phyloP scores from a whole-genome alignment of 2,329 filamentous ascomycete genomes.

The Aureobasidium sp. region DNA sequence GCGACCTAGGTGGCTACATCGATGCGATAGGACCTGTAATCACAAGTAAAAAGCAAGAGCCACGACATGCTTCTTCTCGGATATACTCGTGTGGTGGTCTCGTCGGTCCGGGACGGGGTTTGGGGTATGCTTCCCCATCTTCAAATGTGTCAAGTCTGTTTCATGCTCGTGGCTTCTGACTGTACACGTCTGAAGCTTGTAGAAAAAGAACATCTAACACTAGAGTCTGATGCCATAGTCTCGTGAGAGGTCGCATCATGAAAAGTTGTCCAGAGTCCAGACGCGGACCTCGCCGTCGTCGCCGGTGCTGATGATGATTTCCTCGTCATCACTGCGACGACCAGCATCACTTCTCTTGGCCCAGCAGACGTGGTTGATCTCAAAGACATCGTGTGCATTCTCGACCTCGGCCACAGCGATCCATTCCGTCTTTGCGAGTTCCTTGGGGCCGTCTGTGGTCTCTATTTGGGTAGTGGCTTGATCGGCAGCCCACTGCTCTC shows the following conservation, averaged over 20 bases:
- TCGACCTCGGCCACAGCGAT: slow-evolving; percentile 59
- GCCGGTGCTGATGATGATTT: slow-evolving; percentile 83
- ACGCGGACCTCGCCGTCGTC: slow-evolving; percentile 84
- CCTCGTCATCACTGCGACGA: slow-evolving; percentile 57
- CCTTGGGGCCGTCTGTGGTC: slow-evolving; percentile 21
- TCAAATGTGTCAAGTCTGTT: not conserved
- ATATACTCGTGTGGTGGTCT: too few relatives aligned
- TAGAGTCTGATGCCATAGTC: not conserved
- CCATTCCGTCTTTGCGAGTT: slow-evolving; percentile 53
- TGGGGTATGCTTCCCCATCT: not conserved
- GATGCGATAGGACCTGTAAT: not conserved
- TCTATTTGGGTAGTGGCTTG: slow-evolving; percentile 22
- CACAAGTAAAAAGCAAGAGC: not conserved
- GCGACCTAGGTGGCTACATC: too few relatives aligned
- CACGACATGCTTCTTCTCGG: not conserved
- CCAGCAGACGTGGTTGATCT: slow-evolving; percentile 91
- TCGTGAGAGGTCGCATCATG: not conserved
- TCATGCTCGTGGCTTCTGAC: not conserved
- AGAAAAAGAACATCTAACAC: not conserved
- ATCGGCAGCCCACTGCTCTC: slow-evolving; percentile 47
- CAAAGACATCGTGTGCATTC: slow-evolving; percentile 82
- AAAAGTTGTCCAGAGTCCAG: slow-evolving; percentile 54
- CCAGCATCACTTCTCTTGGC: slow-evolving; percentile 67
- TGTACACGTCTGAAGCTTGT: not conserved
- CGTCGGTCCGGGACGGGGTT: not conserved